A percentile compares a stretch with the other conserved stretches of the same genome.
Conservation (phyloP, 306 rosid species). For the Arachis stenosperma region DNA sequence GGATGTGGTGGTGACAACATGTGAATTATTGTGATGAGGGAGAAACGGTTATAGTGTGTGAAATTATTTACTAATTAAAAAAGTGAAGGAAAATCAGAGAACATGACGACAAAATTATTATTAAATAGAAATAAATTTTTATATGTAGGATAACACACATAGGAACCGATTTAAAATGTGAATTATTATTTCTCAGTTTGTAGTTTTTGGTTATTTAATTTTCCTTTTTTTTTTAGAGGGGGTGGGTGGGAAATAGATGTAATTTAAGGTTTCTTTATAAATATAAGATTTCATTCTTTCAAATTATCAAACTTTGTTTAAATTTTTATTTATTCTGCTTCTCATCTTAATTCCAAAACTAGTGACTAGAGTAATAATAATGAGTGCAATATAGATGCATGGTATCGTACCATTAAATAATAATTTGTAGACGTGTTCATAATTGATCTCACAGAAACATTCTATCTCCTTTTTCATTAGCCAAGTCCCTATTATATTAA, state of each 20-base stretch:
- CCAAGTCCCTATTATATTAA: slow-evolving; percentile 24
- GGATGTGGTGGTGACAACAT: slow-evolving; percentile 36
- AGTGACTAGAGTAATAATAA: background rate
- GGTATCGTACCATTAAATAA: slow-evolving; percentile 39
- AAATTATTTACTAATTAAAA: slow-evolving; percentile 31
- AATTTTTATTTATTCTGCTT: slow-evolving; percentile 16
- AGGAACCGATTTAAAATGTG: slow-evolving; percentile 49
- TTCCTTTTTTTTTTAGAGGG: slow-evolving; percentile 31
- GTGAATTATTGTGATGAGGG: slow-evolving; percentile 1
- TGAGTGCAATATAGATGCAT: slow-evolving; percentile 52
- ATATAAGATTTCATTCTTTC: slow-evolving; percentile 59
- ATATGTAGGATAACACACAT: slow-evolving; percentile 45
- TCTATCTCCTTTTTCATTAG: slow-evolving; percentile 12
- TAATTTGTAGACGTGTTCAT: slow-evolving; percentile 49
- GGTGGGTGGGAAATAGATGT: slow-evolving; percentile 60
- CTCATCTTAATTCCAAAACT: slow-evolving; percentile 29
- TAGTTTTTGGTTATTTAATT: slow-evolving; percentile 41
- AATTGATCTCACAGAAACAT: slow-evolving; percentile 63
- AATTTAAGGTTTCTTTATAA: slow-evolving; percentile 42
- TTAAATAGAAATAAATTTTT: slow-evolving; percentile 38
- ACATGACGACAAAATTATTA: too few relatives aligned
- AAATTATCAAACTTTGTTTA: slow-evolving; percentile 33
- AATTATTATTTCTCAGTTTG: slow-evolving; percentile 52
- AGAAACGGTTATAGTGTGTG: background rate
- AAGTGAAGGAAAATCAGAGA: background rate